Percentiles rank a stretch among this genome's conserved stretches.
Evolutionary conservation across 441 rosid genomes (phyloP).

Genomic region (Bocquillonia castaneifolia): DNA sequence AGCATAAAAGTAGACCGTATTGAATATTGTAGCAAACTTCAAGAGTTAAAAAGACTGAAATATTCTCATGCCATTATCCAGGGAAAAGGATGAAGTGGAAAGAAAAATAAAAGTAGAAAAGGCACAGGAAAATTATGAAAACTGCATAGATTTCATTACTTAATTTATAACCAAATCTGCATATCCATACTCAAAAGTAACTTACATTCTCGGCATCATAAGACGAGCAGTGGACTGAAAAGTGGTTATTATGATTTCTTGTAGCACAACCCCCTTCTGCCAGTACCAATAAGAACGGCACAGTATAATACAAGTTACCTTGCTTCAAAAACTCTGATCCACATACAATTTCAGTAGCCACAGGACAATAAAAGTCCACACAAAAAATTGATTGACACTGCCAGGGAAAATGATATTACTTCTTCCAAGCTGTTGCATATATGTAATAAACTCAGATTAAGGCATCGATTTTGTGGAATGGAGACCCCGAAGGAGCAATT

Average conservation of each 20-base stretch:
- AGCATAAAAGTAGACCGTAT: too few species aligned
- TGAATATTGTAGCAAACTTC: too few species aligned
- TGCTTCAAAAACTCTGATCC: not conserved
- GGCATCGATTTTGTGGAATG: constrained; percentile 31
- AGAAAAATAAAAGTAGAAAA: too few species aligned
- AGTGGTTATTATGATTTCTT: not conserved
- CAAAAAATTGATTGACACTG: not conserved
- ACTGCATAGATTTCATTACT: too few species aligned
- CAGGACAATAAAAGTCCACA: not conserved
- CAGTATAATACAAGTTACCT: not conserved
- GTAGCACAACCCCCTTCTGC: not conserved
- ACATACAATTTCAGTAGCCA: not conserved
- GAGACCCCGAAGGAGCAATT: constrained; percentile 58
- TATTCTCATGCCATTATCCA: too few species aligned
- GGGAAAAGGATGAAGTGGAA: too few species aligned
- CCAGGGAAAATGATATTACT: not conserved
- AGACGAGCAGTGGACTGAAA: not conserved
- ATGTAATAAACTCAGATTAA: constrained; percentile 12
- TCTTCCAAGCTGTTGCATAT: not conserved
- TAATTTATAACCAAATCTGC: too few species aligned
- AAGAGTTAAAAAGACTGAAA: too few species aligned
- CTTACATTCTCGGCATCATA: not conserved
- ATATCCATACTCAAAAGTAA: not conserved
- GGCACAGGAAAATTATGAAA: too few species aligned
- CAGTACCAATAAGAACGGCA: not conserved